Evolutionary conservation across 257 asterid genomes (phyloP).

Genomic region (Nemophila menziesii): DNA sequence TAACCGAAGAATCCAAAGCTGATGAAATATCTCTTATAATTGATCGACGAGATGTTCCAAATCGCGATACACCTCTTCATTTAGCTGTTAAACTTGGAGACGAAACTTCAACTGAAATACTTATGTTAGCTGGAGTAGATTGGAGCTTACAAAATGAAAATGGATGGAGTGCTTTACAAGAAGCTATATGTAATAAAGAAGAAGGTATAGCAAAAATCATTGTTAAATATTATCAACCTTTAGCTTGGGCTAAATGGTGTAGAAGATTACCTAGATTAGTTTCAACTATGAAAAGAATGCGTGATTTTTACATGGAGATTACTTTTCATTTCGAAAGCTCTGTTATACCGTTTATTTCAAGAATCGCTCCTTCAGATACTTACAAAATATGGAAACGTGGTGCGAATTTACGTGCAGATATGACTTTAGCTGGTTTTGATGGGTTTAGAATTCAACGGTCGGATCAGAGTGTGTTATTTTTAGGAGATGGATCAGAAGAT

Average conservation of each 20-base stretch:
- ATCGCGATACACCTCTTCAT: slow-evolving; percentile 10
- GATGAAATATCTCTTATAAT: slow-evolving; percentile 3
- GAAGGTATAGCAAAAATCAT: slow-evolving; percentile 6
- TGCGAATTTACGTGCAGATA: slow-evolving; percentile 2
- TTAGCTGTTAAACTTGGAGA: slow-evolving; percentile 9
- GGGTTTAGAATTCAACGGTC: slow-evolving; percentile 1
- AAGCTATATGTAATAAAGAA: slow-evolving; percentile 1
- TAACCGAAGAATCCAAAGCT: slow-evolving; percentile 1
- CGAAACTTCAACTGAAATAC: slow-evolving; percentile 8
- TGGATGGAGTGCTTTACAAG: slow-evolving; percentile 5
- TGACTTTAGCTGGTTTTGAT: slow-evolving; percentile 3
- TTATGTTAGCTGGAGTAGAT: slow-evolving; percentile 8
- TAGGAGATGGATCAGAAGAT: slow-evolving; percentile 1
- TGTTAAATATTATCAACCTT: neutral
- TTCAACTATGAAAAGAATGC: neutral
- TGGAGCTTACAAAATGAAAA: slow-evolving; percentile 4
- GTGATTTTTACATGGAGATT: slow-evolving; percentile 2
- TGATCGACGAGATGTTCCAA: slow-evolving; percentile 10
- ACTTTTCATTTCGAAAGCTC: slow-evolving; percentile 1
- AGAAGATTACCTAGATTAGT: slow-evolving; percentile 1
- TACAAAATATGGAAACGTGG: slow-evolving; percentile 1
- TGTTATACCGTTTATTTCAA: slow-evolving; percentile 2
- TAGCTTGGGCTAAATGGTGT: slow-evolving; percentile 3
- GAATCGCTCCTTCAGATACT: neutral
- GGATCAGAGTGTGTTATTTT: neutral